Evolutionary conservation across 2,329 filamentous ascomycete species (phyloP), one percentile per base, ranked within the genome.

Genomic region (Epichloe amarillans): DNA sequence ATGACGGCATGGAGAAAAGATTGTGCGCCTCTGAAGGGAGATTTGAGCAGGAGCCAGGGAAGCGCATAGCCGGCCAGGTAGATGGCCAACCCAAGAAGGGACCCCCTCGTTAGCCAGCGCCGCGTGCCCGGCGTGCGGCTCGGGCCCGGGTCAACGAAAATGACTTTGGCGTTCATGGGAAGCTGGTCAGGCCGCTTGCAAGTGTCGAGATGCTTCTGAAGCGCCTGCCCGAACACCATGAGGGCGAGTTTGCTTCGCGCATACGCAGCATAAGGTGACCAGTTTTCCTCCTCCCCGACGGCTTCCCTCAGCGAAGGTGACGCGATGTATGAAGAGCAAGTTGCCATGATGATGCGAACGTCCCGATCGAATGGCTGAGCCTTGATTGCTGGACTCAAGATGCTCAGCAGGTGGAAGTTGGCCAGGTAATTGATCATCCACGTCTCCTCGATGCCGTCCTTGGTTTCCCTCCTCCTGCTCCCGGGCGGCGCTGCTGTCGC

Each of bases 391-490:
- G 93, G 93, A 58, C 85, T 93, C 37, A 98, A 74, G 33, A 98
- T 94, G 56, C 86, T 87, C 43, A 98, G 75, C 3, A 98, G 75
- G 62, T 98, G 94, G 69, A 96, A 97, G 66, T 96, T 97, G 55
- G 89, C 85, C 39, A 98, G 76, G 66, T 89, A 98, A 64, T 98
- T 98, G 59, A 97, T 75, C 70, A 89, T 88, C 90, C 90, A 97
- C 54, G 86, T 91, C 57, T 84, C 77, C 63, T 97, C 91, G 14
- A 97, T 71, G 1, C 88, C 89, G 61, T 96, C 89, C 5, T 74
- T 69, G 0, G 89, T 95, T 56, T 78, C 71, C 1, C 66, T 70
- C 30, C 78, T 72, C 56, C 72, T 69, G 5, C 76, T 74, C 1
- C 82, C 86, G 11, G 77, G 77, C 2, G 88, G 83, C 4, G 84